Conservation (phyloP, 202 grass and related monocot species). For the Dendrocalamus latiflorus region DNA sequence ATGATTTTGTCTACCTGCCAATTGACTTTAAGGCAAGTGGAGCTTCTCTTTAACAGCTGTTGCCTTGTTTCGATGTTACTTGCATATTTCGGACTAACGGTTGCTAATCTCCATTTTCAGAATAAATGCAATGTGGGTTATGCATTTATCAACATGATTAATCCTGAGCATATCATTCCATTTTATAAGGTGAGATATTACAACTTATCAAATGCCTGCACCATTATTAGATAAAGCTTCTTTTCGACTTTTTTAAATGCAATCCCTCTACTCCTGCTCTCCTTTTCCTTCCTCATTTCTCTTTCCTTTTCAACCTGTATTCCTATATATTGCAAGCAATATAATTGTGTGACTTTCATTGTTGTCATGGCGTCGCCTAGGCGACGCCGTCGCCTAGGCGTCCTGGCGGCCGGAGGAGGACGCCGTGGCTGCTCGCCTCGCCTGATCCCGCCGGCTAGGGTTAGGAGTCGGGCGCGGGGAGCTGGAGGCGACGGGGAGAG, state of each 20-base stretch:
- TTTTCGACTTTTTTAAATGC: not conserved
- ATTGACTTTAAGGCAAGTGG: slow-evolving; percentile 89
- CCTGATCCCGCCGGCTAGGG: no score
- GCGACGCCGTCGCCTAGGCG: no score
- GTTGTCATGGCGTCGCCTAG: no score
- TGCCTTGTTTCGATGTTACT: not conserved
- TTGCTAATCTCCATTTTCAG: slow-evolving; percentile 49
- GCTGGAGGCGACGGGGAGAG: no score
- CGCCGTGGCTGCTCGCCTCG: no score
- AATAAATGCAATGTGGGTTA: slow-evolving; percentile 97
- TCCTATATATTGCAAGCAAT: not conserved
- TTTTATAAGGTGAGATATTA: slow-evolving; percentile 81
- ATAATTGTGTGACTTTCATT: slow-evolving; percentile 9
- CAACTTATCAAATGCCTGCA: not conserved
- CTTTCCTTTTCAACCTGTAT: slow-evolving; percentile 12
- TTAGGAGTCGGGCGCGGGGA: no score
- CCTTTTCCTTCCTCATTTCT: not conserved
- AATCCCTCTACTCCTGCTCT: not conserved
- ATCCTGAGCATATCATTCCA: slow-evolving; percentile 77
- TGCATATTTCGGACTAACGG: slow-evolving; percentile 5
- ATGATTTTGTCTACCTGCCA: slow-evolving; percentile 94
- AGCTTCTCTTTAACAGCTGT: not conserved
- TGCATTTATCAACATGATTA: slow-evolving; percentile 93
- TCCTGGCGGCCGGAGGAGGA: no score
- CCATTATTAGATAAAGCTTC: not conserved